A percentile compares a stretch with the other conserved stretches of the same genome.
Evolutionary conservation across 257 asterid species (phyloP).

Genomic region (Fraxinus quadrangulata): DNA sequence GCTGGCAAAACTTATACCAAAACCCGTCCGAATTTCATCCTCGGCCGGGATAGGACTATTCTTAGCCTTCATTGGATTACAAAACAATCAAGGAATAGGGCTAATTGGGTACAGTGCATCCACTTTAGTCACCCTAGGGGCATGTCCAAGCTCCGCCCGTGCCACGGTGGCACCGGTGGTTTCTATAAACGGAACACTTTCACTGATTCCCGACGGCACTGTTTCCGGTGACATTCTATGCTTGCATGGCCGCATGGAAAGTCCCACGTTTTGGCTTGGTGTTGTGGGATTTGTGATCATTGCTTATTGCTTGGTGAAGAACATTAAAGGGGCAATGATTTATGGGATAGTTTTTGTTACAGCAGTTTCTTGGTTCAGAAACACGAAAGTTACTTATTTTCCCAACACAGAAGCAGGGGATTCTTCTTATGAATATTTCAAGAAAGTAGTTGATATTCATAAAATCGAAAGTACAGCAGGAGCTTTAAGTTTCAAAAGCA

Average conservation of each 20-base stretch:
- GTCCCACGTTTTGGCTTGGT: constrained; percentile 87
- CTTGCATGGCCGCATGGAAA: constrained; percentile 74
- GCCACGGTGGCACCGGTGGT: constrained; percentile 68
- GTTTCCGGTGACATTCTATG: constrained; percentile 75
- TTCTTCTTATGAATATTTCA: constrained; percentile 62
- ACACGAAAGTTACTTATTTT: constrained; percentile 72
- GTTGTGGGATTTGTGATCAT: constrained; percentile 77
- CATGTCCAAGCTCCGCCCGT: constrained; percentile 65
- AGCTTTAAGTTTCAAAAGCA: constrained; percentile 67
- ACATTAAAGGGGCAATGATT: constrained; percentile 85
- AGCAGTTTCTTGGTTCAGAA: constrained; percentile 86
- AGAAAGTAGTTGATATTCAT: constrained; percentile 67
- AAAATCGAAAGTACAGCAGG: constrained; percentile 75
- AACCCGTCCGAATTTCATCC: constrained; percentile 80
- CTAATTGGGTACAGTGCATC: constrained; percentile 77
- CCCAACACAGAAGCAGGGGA: constrained; percentile 63
- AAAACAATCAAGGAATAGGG: constrained; percentile 78
- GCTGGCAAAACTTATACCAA: constrained; percentile 78
- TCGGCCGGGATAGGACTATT: constrained; percentile 90
- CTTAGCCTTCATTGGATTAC: constrained; percentile 82
- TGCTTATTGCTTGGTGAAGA: constrained; percentile 67
- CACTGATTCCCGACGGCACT: constrained; percentile 64
- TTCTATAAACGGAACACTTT: constrained; percentile 54
- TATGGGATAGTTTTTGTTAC: constrained; percentile 86
- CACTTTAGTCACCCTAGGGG: constrained; percentile 80